These are phyloP conservation scores for Boletus subluridellus DNA, from an alignment of 1,284 basidiomycete genomes.

Conservation along the genomic window DNA sequence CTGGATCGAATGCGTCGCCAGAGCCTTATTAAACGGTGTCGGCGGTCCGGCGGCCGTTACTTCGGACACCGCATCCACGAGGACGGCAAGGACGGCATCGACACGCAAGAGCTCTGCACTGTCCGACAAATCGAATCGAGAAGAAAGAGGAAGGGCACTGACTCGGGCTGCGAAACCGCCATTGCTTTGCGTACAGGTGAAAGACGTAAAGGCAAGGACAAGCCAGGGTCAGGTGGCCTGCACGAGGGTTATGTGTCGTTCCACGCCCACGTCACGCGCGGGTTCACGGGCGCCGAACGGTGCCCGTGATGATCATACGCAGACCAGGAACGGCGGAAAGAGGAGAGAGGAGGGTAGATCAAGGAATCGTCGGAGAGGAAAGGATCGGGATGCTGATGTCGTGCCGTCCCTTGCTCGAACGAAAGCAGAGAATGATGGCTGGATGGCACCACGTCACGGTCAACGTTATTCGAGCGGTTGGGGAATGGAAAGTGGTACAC, in stretches of 20 bases:
- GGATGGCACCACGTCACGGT: slow-evolving; percentile 26
- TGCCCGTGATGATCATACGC: slow-evolving; percentile 12
- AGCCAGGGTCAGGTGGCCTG: slow-evolving; percentile 48
- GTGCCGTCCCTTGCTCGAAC: slow-evolving; percentile 43
- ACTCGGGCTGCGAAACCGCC: slow-evolving; percentile 33
- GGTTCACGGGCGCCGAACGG: slow-evolving; percentile 39
- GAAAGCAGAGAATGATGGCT: slow-evolving; percentile 41
- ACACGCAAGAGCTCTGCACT: slow-evolving; percentile 32
- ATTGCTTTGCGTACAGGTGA: slow-evolving; percentile 40
- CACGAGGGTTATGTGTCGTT: slow-evolving; percentile 58
- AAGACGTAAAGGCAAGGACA: slow-evolving; percentile 37
- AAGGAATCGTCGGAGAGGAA: slow-evolving; percentile 18
- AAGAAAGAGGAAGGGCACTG: slow-evolving; percentile 12
- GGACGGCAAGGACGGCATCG: slow-evolving; percentile 19
- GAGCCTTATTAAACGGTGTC: slow-evolving; percentile 52
- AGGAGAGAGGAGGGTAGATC: slow-evolving; percentile 9
- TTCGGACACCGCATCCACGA: slow-evolving; percentile 28
- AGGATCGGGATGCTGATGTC: slow-evolving; percentile 25
- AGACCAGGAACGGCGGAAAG: slow-evolving; percentile 6
- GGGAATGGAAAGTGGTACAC: slow-evolving; percentile 22
- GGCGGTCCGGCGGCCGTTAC: slow-evolving; percentile 23
- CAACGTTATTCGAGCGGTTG: slow-evolving; percentile 24
- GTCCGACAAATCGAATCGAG: slow-evolving; percentile 41
- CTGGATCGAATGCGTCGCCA: slow-evolving; percentile 63
- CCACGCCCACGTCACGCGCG: slow-evolving; percentile 54